phyloP scores from a whole-genome alignment of 805 yeast species.

The Yamadazyma philogaea region DNA sequence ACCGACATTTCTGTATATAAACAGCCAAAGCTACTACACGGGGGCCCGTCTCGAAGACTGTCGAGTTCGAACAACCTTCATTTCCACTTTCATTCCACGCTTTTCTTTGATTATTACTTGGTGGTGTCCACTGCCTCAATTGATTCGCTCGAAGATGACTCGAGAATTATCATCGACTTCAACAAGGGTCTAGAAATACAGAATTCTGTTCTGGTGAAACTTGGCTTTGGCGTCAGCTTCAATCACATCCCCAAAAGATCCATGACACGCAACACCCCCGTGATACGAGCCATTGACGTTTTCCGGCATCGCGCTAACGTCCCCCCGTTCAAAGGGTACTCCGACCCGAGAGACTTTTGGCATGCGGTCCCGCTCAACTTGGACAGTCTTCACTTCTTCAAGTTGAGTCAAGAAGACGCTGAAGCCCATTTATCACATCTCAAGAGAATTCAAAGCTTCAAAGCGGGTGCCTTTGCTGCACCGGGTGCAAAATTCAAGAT shows the following conservation, averaged over 20 bases:
- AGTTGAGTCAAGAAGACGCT: neutral
- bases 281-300: conserved; percentile 11
- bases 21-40: neutral
- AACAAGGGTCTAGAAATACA: conserved; percentile 3
- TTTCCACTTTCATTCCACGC: neutral
- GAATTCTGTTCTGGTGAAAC: neutral
- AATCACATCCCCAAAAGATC: neutral
- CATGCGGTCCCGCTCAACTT: neutral
- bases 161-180: conserved; percentile 3
- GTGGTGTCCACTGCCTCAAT: neutral
- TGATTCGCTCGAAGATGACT: neutral
- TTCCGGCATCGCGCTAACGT: conserved; percentile 1
- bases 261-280: conserved; percentile 1
- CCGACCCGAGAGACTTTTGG: conserved; percentile 5
- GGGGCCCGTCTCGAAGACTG: neutral
- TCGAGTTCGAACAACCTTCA: neutral
- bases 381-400: conserved; percentile 5
- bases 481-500: conserved; percentile 25
- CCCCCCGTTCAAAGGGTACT: neutral
- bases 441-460: conserved; percentile 4
- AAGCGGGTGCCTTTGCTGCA: neutral
- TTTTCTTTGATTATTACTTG: conserved; percentile 5
- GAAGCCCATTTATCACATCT: neutral
- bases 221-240: conserved; percentile 6
- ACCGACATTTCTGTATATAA: neutral